Evolutionary conservation across 202 grass and related monocot genomes (phyloP).

Genomic region (Schoenoplectus tabernaemontani): DNA sequence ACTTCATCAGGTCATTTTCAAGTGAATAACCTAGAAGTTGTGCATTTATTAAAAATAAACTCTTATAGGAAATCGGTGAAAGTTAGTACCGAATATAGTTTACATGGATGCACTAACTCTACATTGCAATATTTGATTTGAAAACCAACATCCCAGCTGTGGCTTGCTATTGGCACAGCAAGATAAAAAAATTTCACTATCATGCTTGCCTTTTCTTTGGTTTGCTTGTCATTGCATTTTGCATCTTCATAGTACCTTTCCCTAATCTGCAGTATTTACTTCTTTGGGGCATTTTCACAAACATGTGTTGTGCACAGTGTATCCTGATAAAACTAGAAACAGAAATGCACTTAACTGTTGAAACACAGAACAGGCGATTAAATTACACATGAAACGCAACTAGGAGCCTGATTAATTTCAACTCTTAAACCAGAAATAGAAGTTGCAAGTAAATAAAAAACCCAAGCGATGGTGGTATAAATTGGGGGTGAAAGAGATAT

Average conservation of each 20-base stretch:
- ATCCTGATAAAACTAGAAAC: not conserved
- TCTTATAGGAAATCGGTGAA: not conserved
- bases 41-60: not conserved
- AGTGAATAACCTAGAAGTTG: not conserved
- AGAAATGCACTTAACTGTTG: not conserved
- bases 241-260: not conserved
- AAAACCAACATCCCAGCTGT: not conserved
- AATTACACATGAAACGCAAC: not conserved
- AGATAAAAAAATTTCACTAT: not conserved
- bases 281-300: constrained; percentile 29
- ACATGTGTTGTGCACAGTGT: not conserved
- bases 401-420: not conserved
- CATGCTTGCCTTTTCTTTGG: not conserved
- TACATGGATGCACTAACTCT: too few species aligned
- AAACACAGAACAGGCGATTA: not conserved
- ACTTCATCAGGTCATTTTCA: not conserved
- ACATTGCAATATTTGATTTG: not conserved
- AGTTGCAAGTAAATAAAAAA: not conserved
- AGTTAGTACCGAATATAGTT: too few species aligned
- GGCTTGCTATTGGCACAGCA: not conserved
- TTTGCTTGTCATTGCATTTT: not conserved
- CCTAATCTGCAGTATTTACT: not conserved
- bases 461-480: not conserved
- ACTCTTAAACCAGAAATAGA: not conserved
- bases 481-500: not conserved